Evolutionary conservation across 805 yeast species (phyloP), one percentile per base, ranked within the genome.

Genomic region (Candida wancherniae): DNA sequence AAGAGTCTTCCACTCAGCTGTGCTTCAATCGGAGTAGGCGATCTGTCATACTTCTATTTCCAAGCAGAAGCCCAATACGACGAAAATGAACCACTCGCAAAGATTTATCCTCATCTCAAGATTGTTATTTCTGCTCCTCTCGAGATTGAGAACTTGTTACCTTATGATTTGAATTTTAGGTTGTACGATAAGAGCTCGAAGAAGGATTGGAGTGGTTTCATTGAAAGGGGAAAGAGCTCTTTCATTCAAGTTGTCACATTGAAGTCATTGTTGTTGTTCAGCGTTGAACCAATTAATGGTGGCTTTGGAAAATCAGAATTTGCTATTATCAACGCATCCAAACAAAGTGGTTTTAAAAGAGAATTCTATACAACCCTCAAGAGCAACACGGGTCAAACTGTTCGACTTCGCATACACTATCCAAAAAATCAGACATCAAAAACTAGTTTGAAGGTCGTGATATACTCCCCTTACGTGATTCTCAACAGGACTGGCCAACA

Each of bases 381-480:
- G 31, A 70, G 73, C 32, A 70, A 65, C 3, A 80, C 76, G 47
- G 92, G 87, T 0, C 95, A 84, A 45, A 51, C 64, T 12, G 60
- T 92, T 28, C 69, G 71, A 31, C 61, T 92, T 22, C 67, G 69
- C 12, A 61, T 92, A 5, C 79, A 77, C 37, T 90, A 87, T 51
- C 67, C 68, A 0, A 68, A 71, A 26, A 64, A 63, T 13, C 58
- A 66, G 13, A 66, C 68, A 0, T 63, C 70, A 7, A 71, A 75
- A 19, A 69, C 81, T 3, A 84, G 86, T 18, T 62, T 78, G 40
- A 72, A 75, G 40, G 71, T 86, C 2, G 71, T 73, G 9, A 66
- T 92, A n/a, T 86, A 76, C 50, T 65, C 95, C 0, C 97, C 97
- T 0, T 92, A 90, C 50, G 67, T 92, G 26, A 61, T 92, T 11